Base-by-base conservation (phyloP, 108 stramenopile genomes). In the Skeletonema grethae region DNA sequence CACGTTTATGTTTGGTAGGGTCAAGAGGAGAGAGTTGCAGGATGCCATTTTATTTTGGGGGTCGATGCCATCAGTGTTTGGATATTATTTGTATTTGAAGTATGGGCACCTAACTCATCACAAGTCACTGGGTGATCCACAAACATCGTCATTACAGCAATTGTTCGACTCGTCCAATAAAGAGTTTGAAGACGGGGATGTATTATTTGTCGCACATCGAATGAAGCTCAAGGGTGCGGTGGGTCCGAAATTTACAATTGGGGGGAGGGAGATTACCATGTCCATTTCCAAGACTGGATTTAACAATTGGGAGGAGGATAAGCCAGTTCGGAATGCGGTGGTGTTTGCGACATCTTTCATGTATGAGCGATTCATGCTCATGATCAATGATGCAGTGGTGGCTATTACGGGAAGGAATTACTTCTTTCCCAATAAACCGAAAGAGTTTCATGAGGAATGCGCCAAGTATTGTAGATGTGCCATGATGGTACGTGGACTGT, bases 121-220 rank as follows among this genome's bases (percentile, higher is more conserved):
- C 65, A 80, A 68, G 48, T 69, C 79, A 12, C 64, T 90, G 39
- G 91, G 91, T 11, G 84, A 89, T 70, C 63, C 77, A 3, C 32
- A 82, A 9, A 16, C 77, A 0, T 83, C 86, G 13, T 84, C 85
- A 12, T 61, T 91, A 6, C 50, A 60, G 35, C 61, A 79, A 63
- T 59, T 92, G n/a, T 92, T 92, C 61, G 78, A 85, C 50, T 90
- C 88, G 10, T 31, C 77, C 45, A 63, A 82, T 67, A 61, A 30
- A 12, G 83, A 86, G 25, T 92, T 92, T 77, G 91, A 92, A 75
- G 91, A 92, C 70, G 91, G 91, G 4, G 91, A 92, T 76, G 83
- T 92, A 3, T 63, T 92, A 35, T 92, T 92, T 72, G 89, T 88
- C 30, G 82, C 91, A 12, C 91, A 92, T 82, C 65, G 91, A n/a